These are phyloP conservation scores for Phytophthora chlamydospora DNA, from an alignment of 352 stramenopile genomes.

Conservation along the genomic window DNA sequence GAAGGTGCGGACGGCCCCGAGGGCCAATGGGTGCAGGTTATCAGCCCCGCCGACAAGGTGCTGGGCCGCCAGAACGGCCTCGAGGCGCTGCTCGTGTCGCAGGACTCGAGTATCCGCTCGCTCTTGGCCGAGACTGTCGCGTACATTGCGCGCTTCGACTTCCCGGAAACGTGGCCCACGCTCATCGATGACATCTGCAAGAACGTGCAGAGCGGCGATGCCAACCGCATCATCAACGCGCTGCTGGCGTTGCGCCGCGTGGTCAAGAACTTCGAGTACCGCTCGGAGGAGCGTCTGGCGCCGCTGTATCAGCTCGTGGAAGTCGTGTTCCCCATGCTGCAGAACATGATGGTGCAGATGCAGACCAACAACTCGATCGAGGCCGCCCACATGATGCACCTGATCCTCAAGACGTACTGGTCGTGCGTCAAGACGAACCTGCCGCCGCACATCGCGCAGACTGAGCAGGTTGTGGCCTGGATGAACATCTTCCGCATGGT, in stretches of 20 bases:
- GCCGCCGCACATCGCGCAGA: conserved; percentile 81
- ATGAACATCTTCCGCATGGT: conserved; percentile 90
- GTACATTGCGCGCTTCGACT: conserved; percentile 95
- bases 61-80: conserved; percentile 76
- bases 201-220: conserved; percentile 91
- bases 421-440: conserved; percentile 96
- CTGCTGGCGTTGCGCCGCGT: conserved; percentile 95
- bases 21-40: conserved; percentile 71
- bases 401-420: conserved; percentile 99
- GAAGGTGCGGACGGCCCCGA: conserved; percentile 78
- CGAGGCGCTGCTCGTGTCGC: conserved; percentile 59
- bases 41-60: conserved; percentile 70
- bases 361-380: conserved; percentile 90
- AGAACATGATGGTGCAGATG: conserved; percentile 90
- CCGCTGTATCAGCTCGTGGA: conserved; percentile 94
- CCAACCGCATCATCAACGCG: conserved; percentile 88
- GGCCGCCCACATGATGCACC: conserved; percentile 91
- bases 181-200: conserved; percentile 89
- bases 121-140: conserved; percentile 95
- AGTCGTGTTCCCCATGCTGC: conserved; percentile 93
- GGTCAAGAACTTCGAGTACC: conserved; percentile 99
- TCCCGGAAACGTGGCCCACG: conserved; percentile 94
- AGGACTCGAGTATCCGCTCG: conserved; percentile 47
- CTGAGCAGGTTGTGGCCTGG: conserved; percentile 91
- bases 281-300: conserved; percentile 89